Evolutionary conservation across 305 asterid genomes (phyloP).

Genomic region (Fraxinus angustifolia): DNA sequence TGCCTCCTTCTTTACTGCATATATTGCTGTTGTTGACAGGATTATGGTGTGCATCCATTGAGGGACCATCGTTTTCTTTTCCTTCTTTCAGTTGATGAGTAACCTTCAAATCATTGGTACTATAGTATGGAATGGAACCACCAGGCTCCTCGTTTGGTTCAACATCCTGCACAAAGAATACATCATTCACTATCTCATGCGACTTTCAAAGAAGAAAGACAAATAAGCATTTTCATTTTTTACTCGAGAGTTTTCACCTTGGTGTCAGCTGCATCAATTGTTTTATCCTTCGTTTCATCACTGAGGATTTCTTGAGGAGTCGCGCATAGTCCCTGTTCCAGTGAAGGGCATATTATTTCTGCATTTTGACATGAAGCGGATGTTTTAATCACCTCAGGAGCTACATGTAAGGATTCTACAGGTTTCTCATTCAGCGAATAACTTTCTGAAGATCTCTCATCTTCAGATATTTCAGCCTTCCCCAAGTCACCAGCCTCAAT

Average conservation of each 20-base stretch:
- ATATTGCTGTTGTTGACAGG: background rate
- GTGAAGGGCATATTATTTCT: constrained; percentile 18
- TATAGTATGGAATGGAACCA: background rate
- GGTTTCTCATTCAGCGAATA: constrained; percentile 21
- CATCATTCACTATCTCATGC: background rate
- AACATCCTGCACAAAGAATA: constrained; percentile 26
- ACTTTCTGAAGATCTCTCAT: constrained; percentile 14
- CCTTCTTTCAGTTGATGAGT: constrained; percentile 2
- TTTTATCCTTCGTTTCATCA: constrained; percentile 19
- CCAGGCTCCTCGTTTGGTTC: constrained; percentile 11
- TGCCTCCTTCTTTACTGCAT: constrained; percentile 9
- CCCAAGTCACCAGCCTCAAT: constrained; percentile 18
- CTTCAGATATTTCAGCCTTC: constrained; percentile 19
- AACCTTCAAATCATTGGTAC: background rate
- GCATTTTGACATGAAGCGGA: constrained; percentile 25
- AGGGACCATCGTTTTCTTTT: constrained; percentile 10
- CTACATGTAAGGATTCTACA: constrained; percentile 28
- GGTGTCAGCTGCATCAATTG: background rate
- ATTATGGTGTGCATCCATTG: constrained; percentile 5
- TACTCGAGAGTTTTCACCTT: constrained; percentile 20
- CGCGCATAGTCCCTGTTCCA: constrained; percentile 11
- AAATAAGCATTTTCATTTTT: background rate
- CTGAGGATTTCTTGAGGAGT: constrained; percentile 20
- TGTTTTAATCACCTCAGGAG: constrained; percentile 17
- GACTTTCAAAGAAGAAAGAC: background rate